These are phyloP conservation scores for Euphorbia corollata DNA, from an alignment of 441 rosid genomes.

Conservation along the genomic window DNA sequence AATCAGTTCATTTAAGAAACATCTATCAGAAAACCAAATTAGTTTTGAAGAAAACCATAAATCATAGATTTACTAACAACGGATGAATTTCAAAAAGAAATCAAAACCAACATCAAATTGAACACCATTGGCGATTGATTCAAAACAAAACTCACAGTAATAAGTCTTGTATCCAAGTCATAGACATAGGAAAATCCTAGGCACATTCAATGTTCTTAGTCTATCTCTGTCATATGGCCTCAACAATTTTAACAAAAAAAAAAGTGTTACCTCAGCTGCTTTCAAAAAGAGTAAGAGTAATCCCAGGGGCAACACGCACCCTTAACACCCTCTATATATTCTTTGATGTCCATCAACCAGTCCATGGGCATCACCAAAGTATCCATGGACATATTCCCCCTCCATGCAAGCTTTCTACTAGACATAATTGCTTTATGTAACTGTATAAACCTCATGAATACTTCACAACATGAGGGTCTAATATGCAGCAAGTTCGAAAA, in stretches of 20 bases:
- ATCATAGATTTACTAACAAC: no score
- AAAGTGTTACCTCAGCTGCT: constrained; percentile 48
- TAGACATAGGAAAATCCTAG: background rate
- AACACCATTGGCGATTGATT: no score
- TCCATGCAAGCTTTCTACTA: constrained; percentile 39
- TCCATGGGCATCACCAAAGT: constrained; percentile 73
- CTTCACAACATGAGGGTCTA: no score
- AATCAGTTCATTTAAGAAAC: no score
- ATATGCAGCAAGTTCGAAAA: no score
- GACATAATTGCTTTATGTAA: constrained; percentile 44
- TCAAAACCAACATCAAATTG: no score
- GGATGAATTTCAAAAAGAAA: no score
- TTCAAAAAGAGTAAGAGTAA: constrained; percentile 52
- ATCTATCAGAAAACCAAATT: no score
- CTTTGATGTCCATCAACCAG: constrained; percentile 56
- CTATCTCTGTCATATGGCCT: background rate
- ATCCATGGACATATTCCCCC: constrained; percentile 53
- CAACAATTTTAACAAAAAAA: background rate
- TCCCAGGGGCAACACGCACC: constrained; percentile 53
- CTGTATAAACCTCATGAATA: no score
- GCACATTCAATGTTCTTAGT: background rate
- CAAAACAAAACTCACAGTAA: no score
- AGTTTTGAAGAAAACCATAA: no score
- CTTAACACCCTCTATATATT: constrained; percentile 52
- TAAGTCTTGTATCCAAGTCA: background rate